Evolutionary conservation across 306 rosid genomes (phyloP).

Genomic region (Lotus japonicus): DNA sequence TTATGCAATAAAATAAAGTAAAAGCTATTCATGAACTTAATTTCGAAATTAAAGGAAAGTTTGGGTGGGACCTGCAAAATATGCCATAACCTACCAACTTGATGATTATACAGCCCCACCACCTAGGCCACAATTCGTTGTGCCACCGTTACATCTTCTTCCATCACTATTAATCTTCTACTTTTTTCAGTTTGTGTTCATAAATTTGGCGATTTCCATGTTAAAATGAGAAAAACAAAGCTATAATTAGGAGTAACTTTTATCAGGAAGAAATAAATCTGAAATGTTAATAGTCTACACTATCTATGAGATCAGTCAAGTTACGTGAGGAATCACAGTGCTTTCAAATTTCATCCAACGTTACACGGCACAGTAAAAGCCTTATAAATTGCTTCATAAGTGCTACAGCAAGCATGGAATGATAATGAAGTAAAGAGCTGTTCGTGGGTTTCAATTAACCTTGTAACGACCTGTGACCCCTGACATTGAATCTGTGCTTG

Average conservation of each 20-base stretch:
- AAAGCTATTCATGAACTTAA: neutral
- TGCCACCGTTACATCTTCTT: constrained; percentile 18
- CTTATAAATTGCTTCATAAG: too few species aligned
- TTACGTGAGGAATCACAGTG: neutral
- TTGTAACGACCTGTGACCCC: too few species aligned
- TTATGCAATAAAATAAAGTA: too few species aligned
- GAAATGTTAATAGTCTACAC: too few species aligned
- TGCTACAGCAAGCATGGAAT: too few species aligned
- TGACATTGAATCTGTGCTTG: neutral
- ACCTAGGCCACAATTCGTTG: neutral
- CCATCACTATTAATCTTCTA: neutral
- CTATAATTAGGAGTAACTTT: too few species aligned
- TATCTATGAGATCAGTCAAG: neutral
- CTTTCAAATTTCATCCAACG: too few species aligned
- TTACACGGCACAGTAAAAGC: too few species aligned
- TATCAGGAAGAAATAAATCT: too few species aligned
- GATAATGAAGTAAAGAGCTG: too few species aligned
- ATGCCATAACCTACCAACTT: constrained; percentile 10
- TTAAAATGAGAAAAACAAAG: too few species aligned
- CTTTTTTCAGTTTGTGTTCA: neutral
- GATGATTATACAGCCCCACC: constrained; percentile 15
- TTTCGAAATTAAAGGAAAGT: neutral
- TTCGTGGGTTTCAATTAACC: too few species aligned
- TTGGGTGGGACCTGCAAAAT: constrained; percentile 17
- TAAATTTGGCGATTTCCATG: neutral